A percentile compares a stretch with the other conserved stretches of the same genome.
Evolutionary conservation across 2,329 filamentous ascomycete genomes (phyloP).

Genomic region (Xylariaceae sp.): DNA sequence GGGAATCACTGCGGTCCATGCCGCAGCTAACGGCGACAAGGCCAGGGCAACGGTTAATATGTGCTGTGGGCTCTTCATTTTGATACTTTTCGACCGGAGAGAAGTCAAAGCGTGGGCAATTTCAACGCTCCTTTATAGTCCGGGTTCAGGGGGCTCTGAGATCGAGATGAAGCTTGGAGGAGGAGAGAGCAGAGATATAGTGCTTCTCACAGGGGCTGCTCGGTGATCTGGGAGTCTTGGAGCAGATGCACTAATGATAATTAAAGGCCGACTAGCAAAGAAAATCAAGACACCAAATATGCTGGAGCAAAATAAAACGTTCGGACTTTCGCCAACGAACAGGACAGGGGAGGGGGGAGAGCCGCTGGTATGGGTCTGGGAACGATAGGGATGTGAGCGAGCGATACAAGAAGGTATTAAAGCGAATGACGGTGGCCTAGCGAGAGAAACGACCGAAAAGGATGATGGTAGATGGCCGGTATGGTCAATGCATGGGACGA

Average conservation of each 20-base stretch:
- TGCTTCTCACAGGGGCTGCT: constrained; percentile 5
- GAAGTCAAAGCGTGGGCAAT: constrained; percentile 5
- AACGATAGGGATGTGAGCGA: constrained; percentile 23
- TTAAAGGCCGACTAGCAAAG: constrained; percentile 17
- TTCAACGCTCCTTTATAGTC: constrained; percentile 11
- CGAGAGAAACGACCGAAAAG: constrained; percentile 10
- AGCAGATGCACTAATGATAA: constrained; percentile 17
- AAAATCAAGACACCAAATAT: constrained; percentile 20
- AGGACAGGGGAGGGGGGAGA: constrained; percentile 14
- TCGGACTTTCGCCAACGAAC: constrained; percentile 20
- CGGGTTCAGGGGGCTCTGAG: not conserved
- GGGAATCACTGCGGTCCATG: constrained; percentile 54
- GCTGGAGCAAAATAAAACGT: constrained; percentile 18
- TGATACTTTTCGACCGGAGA: constrained; percentile 24
- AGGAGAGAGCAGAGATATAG: constrained; percentile 4
- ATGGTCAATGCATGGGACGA: constrained; percentile 19
- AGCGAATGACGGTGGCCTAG: constrained; percentile 27
- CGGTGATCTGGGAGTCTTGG: constrained; percentile 6
- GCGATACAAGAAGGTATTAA: constrained; percentile 19
- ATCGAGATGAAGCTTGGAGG: constrained; percentile 1
- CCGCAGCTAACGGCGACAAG: constrained; percentile 46
- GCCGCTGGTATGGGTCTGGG: not conserved
- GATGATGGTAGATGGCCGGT: constrained; percentile 10
- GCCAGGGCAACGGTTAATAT: constrained; percentile 48
- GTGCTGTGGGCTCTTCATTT: constrained; percentile 47